phyloP scores from a whole-genome alignment of 495 filamentous ascomycete genomes.

The Penicillium paxilli region DNA sequence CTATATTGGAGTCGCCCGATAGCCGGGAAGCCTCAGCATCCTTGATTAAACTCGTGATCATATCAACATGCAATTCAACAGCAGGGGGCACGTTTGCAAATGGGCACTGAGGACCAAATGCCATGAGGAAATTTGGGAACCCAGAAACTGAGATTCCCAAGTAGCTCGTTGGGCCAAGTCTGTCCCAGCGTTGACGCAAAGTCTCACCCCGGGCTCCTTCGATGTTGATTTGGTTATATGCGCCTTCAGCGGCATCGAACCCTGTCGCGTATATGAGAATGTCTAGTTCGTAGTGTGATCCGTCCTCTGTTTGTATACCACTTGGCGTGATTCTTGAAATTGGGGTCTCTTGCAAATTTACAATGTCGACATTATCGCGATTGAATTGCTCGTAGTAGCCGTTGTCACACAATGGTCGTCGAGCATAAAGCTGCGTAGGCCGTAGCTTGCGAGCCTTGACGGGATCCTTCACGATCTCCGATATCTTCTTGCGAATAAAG shows the following conservation, averaged over 20 bases:
- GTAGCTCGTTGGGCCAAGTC: not conserved
- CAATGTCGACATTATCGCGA: not conserved
- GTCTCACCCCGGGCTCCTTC: not conserved
- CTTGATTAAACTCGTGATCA: not conserved
- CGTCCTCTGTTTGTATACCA: not conserved
- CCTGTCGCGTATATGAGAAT: not conserved
- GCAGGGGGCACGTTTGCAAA: not conserved
- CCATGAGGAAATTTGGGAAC: not conserved
- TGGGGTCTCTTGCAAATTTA: not conserved
- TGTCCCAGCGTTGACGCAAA: not conserved
- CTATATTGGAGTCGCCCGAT: too few relatives aligned
- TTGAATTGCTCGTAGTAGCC: not conserved
- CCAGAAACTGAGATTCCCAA: not conserved
- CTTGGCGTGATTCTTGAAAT: not conserved
- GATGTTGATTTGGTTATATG: not conserved
- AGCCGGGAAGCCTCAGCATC: not conserved
- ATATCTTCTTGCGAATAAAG: constrained; percentile 8
- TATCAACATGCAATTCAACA: not conserved
- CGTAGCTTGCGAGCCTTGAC: constrained; percentile 3
- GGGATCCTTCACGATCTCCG: constrained; percentile 12
- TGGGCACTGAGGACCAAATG: not conserved
- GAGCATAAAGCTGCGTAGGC: constrained; percentile 4
- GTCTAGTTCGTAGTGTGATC: not conserved
- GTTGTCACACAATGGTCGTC: constrained; percentile 10
- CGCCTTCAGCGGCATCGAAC: not conserved